Conservation (phyloP, 768 basidiomycete genomes). For the Psilocybe subaeruginosa region DNA sequence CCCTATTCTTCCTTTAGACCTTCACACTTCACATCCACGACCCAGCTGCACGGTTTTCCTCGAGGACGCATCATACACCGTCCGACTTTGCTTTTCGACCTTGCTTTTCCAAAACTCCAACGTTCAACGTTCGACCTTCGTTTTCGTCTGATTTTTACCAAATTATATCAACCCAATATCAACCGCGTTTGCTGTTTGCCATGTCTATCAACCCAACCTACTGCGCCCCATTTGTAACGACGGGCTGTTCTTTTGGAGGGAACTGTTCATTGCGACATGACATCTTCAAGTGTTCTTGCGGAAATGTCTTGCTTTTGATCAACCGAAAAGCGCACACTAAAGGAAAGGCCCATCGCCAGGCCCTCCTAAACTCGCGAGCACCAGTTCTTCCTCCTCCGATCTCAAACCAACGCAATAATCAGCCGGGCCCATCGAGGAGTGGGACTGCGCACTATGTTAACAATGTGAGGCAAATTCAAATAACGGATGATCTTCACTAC, state of each 20-base stretch:
- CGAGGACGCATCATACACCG: not conserved
- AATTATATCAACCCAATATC: not conserved
- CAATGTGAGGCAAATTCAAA: not conserved
- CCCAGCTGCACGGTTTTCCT: not conserved
- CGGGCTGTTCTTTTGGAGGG: slow-evolving; percentile 29
- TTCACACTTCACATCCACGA: slow-evolving; percentile 9
- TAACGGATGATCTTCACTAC: not conserved
- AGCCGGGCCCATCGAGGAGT: not conserved
- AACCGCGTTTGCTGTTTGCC: not conserved
- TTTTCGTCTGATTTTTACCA: not conserved
- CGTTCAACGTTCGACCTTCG: not conserved
- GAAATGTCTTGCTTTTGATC: slow-evolving; percentile 27
- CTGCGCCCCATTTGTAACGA: slow-evolving; percentile 29
- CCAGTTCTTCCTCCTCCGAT: not conserved
- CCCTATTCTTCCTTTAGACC: slow-evolving; percentile 6
- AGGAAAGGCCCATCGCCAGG: slow-evolving; percentile 31
- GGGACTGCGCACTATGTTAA: not conserved
- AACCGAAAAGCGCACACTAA: slow-evolving; percentile 26
- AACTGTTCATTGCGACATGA: slow-evolving; percentile 37
- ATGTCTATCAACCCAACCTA: slow-evolving; percentile 17
- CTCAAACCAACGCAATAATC: not conserved
- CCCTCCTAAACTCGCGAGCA: not conserved
- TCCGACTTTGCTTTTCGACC: not conserved
- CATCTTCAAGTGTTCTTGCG: slow-evolving; percentile 38
- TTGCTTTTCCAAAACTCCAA: not conserved